These are phyloP conservation scores for Periconia macrospinosa DNA, from an alignment of 2,329 filamentous ascomycete genomes.

Conservation along the genomic window DNA sequence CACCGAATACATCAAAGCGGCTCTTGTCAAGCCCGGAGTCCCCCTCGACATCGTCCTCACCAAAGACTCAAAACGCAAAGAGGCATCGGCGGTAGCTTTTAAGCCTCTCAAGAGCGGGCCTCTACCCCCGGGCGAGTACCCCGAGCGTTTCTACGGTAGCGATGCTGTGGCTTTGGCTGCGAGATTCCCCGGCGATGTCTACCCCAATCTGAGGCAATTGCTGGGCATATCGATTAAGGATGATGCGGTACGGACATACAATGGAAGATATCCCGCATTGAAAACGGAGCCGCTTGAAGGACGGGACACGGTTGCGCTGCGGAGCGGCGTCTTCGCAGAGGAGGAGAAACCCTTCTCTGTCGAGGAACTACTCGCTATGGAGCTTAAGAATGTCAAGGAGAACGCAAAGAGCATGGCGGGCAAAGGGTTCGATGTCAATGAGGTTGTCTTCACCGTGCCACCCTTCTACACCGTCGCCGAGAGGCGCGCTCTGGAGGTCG, in stretches of 20 bases:
- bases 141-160: constrained; percentile 88
- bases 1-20: constrained; percentile 95
- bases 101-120: constrained; percentile 75
- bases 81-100: constrained; percentile 87
- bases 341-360: constrained; percentile 68
- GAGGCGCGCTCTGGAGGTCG: constrained; percentile 80
- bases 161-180: constrained; percentile 86
- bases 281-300: constrained; percentile 64
- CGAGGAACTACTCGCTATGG: constrained; percentile 94
- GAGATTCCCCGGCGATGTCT: constrained; percentile 90
- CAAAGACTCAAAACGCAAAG: constrained; percentile 97
- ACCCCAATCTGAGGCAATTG: constrained; percentile 88
- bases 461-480: constrained; percentile 89
- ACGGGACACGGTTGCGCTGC: constrained; percentile 72
- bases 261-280: constrained; percentile 75
- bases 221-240: constrained; percentile 69
- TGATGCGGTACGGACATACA: constrained; percentile 69
- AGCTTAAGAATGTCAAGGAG: constrained; percentile 85
- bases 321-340: constrained; percentile 73
- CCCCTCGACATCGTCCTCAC: constrained; percentile 97
- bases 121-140: constrained; percentile 63
- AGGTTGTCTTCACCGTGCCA: constrained; percentile 86
- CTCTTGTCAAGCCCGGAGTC: constrained; percentile 92
- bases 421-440: constrained; percentile 71
- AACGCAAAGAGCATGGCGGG: constrained; percentile 87